These are phyloP conservation scores for Pseudomassariella vexata DNA, from an alignment of 2,329 filamentous ascomycete species.

Conservation along the genomic window DNA sequence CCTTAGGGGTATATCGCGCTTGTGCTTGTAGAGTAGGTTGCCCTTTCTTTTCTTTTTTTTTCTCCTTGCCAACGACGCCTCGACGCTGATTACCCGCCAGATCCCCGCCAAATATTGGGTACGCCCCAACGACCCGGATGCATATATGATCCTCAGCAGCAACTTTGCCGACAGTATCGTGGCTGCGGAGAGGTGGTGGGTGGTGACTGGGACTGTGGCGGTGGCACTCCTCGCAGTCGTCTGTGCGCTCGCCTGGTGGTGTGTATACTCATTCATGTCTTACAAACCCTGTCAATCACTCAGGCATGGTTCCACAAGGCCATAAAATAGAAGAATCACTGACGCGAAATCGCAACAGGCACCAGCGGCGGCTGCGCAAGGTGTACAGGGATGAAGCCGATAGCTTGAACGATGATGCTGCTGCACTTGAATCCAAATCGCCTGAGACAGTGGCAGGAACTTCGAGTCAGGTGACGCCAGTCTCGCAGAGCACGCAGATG, in stretches of 20 bases:
- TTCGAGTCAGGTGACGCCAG: no score
- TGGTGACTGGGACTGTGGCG: no score
- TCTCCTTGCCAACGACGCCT: no score
- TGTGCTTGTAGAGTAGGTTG: slow-evolving; percentile 20
- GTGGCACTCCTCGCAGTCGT: slow-evolving; percentile 18
- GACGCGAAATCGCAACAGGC: no score
- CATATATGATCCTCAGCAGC: slow-evolving; percentile 19
- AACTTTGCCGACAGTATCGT: slow-evolving; percentile 18
- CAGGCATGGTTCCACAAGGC: no score
- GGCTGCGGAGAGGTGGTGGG: slow-evolving; percentile 21
- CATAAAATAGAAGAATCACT: no score
- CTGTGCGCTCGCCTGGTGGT: slow-evolving; percentile 25
- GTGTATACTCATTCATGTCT: no score
- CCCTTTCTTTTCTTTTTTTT: neutral
- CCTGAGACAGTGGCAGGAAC: no score
- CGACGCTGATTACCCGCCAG: slow-evolving; percentile 6
- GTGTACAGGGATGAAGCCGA: slow-evolving; percentile 22
- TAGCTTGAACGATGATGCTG: slow-evolving; percentile 13
- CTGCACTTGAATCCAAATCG: no score
- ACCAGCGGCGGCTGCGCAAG: slow-evolving; percentile 23
- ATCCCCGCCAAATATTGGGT: slow-evolving; percentile 10
- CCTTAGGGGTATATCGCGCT: slow-evolving; percentile 20
- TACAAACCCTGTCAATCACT: no score
- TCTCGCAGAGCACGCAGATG: no score
- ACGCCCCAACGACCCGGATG: slow-evolving; percentile 8